Evolutionary conservation across 1,284 basidiomycete genomes (phyloP), one percentile per base, ranked within the genome.

Genomic region (Acaromyces ingoldii): DNA sequence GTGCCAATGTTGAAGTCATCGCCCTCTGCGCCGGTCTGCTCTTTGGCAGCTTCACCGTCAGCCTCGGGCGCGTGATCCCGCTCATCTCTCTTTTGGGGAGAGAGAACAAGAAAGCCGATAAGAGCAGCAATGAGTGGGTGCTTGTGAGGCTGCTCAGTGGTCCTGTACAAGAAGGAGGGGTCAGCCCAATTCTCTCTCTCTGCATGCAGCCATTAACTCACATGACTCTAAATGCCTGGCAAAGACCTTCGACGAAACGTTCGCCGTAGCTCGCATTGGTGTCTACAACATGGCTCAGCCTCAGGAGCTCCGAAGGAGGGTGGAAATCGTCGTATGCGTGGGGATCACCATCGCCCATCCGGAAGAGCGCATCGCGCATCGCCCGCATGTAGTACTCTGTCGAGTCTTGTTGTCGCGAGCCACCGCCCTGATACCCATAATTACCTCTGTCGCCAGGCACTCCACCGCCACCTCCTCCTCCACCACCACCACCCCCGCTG

Each of bases 61-160:
- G 15, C 36, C 2, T 22, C 26, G 24, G 13, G 10, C 9, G 19
- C 11, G 15, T 19, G 48, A 22, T 51, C 25, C 17, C 31, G 13
- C 38, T 51, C 17, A 19, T 47, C 36, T 4, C 53, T 56, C 26
- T 52, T 17, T 11, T 55, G 51, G 13, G 63, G 59, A 9, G 60
- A 60, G 37, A 69, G 60, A 26, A 60, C 55, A 9, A 75, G 59
- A 40, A 69, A 67, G 11, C 65, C 71, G 39, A 74, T 53, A 10
- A 75, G 58, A 0, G 72, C 71, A 9, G 71, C 71, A 10, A 60
- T 62, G 25, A 57, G 49, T 4, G 55, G 50, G 9, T 36, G 36
- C 46, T 60, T 60, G 47, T 60, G 51, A 19, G 58, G 58, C 50
- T 60, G 58, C 37, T 60, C 58, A 15, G 56, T 60, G 22, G 46